phyloP scores from a whole-genome alignment of 1,284 basidiomycete genomes.

The Ustilago vetiveriae region DNA sequence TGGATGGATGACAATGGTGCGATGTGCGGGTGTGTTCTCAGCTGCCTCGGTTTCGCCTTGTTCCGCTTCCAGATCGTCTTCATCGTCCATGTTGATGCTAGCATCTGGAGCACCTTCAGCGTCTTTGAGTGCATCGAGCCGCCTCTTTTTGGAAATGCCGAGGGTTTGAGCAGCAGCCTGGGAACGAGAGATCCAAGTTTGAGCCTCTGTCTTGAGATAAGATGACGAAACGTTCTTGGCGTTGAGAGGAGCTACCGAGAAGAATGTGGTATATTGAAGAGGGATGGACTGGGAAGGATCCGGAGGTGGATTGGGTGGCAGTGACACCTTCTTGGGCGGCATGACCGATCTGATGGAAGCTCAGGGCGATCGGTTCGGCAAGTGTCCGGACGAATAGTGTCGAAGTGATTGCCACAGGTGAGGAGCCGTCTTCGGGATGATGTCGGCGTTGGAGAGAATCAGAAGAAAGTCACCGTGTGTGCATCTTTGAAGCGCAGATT shows the following conservation, averaged over 20 bases:
- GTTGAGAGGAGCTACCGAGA: slow-evolving; percentile 61
- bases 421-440: no score
- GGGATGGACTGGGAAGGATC: slow-evolving; percentile 56
- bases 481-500: no score
- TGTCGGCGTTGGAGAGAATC: no score
- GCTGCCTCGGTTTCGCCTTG: slow-evolving; percentile 38
- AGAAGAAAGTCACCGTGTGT: no score
- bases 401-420: background rate
- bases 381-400: no score
- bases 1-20: slow-evolving; percentile 85
- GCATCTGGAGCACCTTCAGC: slow-evolving; percentile 17
- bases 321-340: slow-evolving; percentile 55
- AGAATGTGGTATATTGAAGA: slow-evolving; percentile 59
- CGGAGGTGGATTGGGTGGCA: slow-evolving; percentile 53
- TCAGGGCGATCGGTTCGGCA: background rate
- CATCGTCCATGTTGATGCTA: slow-evolving; percentile 30
- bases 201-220: slow-evolving; percentile 64
- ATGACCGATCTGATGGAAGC: slow-evolving; percentile 7
- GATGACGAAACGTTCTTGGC: slow-evolving; percentile 64
- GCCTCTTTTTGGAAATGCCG: slow-evolving; percentile 32
- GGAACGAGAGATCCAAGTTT: slow-evolving; percentile 60
- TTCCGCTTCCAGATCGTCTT: slow-evolving; percentile 39
- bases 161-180: slow-evolving; percentile 24
- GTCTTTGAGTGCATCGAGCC: slow-evolving; percentile 23
- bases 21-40: slow-evolving; percentile 40